phyloP scores from a whole-genome alignment of 139 green algal genomes.

The Tetradesmus lagerheimii region DNA sequence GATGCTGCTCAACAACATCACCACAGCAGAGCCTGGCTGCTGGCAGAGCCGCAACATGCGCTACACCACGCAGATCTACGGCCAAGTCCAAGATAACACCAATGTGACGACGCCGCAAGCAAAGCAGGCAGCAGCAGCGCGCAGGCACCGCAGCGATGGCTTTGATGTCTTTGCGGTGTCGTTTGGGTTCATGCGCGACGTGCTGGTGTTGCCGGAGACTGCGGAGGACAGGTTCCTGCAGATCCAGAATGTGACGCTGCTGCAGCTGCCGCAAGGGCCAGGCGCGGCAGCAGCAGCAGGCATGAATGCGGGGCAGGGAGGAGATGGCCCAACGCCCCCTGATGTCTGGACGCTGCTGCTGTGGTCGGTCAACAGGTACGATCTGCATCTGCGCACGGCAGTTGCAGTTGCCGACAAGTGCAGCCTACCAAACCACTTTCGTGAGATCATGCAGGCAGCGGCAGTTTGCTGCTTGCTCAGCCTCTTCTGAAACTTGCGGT shows the following conservation, averaged over 20 bases:
- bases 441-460: too few species aligned
- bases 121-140: neutral
- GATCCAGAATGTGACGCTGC: constrained; percentile 15
- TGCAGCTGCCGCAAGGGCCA: constrained; percentile 29
- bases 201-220: neutral
- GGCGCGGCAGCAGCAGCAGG: neutral
- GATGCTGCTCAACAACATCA: constrained; percentile 25
- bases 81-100: neutral
- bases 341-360: constrained; percentile 36
- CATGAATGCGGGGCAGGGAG: neutral
- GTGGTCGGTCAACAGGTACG: constrained; percentile 39
- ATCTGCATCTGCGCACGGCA: neutral
- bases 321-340: neutral
- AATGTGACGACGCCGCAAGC: neutral
- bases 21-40: neutral
- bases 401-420: too few species aligned
- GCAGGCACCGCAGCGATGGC: neutral
- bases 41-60: neutral
- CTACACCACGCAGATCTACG: neutral
- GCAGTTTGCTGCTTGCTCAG: too few species aligned
- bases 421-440: too few species aligned
- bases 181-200: neutral
- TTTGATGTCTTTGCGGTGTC: neutral
- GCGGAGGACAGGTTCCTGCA: constrained; percentile 5
- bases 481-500: too few species aligned